Conservation (phyloP, 768 basidiomycete species). For the Boletus subcaerulescens region DNA sequence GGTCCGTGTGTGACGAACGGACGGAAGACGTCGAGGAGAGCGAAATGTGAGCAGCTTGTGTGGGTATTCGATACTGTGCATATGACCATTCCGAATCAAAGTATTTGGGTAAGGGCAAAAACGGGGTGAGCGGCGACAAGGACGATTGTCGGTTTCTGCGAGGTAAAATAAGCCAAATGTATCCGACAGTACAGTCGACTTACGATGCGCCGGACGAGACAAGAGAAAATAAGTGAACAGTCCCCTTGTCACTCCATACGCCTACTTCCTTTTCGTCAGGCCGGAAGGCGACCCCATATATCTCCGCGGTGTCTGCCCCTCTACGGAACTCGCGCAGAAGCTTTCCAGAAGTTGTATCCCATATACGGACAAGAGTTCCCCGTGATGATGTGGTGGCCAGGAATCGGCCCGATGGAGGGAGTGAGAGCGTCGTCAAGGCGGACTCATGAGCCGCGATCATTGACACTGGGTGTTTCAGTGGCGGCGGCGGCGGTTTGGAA, state of each 20-base stretch:
- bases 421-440: conserved; percentile 72
- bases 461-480: conserved; percentile 64
- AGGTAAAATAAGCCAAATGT: conserved; percentile 1
- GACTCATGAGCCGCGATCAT: conserved; percentile 84
- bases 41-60: conserved; percentile 79
- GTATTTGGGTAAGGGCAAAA: conserved; percentile 82
- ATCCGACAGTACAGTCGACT: conserved; percentile 31
- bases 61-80: conserved; percentile 85
- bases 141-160: conserved; percentile 81
- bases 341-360: conserved; percentile 73
- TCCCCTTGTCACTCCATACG: conserved; percentile 95
- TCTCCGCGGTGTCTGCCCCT: conserved; percentile 87
- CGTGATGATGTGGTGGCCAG: conserved; percentile 81
- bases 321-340: conserved; percentile 77
- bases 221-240: conserved; percentile 85
- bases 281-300: conserved; percentile 86
- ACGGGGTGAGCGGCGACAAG: conserved; percentile 75
- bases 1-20: conserved; percentile 54
- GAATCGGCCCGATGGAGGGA: conserved; percentile 73
- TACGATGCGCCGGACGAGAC: conserved; percentile 62
- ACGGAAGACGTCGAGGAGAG: conserved; percentile 61
- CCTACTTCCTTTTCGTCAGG: conserved; percentile 84
- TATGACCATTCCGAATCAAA: conserved; percentile 98
- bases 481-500: conserved; percentile 53
- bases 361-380: conserved; percentile 85